These are phyloP conservation scores for Barbarea vulgaris DNA, from an alignment of 345 rosid species.

Conservation along the genomic window DNA sequence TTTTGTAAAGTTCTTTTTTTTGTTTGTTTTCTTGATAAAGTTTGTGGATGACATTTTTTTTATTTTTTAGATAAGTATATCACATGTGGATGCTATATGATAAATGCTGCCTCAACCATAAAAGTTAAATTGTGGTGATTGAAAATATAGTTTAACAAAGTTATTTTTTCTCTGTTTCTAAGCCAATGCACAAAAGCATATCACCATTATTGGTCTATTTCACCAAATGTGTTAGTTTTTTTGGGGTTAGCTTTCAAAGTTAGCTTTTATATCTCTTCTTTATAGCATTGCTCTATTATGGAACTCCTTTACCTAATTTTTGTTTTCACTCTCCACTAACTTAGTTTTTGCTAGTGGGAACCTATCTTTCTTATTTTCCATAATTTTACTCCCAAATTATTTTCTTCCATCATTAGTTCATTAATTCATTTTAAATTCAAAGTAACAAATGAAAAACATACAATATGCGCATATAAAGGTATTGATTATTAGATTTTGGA, in stretches of 20 bases:
- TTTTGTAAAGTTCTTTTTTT: not conserved
- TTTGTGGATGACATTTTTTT: not conserved
- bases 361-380: slow-evolving; percentile 11
- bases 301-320: slow-evolving; percentile 52
- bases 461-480: not conserved
- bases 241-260: slow-evolving; percentile 26
- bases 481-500: not conserved
- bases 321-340: slow-evolving; percentile 21
- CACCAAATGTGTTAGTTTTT: slow-evolving; percentile 24
- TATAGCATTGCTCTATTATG: slow-evolving; percentile 36
- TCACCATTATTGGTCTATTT: slow-evolving; percentile 10
- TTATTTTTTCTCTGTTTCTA: not conserved
- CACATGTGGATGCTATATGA: slow-evolving; percentile 15
- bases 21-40: too few species aligned
- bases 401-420: not conserved
- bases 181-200: slow-evolving; percentile 30
- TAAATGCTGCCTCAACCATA: slow-evolving; percentile 16
- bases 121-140: not conserved
- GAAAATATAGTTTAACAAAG: slow-evolving; percentile 15
- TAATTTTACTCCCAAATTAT: not conserved
- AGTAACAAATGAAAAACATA: not conserved
- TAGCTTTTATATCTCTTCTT: slow-evolving; percentile 37
- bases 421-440: not conserved
- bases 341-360: slow-evolving; percentile 28
- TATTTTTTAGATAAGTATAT: not conserved